These are phyloP conservation scores for Isabelozyma pseudorhagii DNA, from an alignment of 805 yeast genomes.

Conservation along the genomic window DNA sequence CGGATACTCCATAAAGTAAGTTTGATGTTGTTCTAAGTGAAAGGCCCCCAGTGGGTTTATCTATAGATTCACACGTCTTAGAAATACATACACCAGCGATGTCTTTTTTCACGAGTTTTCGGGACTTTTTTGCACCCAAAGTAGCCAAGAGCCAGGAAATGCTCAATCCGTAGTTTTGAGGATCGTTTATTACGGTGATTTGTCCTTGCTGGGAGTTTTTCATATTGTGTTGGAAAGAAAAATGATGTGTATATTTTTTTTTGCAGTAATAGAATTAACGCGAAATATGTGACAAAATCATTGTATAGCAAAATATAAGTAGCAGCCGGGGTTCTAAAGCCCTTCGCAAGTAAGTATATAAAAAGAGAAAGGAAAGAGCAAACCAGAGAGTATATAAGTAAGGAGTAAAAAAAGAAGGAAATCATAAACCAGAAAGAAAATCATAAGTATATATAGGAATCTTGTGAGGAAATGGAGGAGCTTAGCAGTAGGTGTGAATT, in stretches of 20 bases:
- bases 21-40: constrained; percentile 36
- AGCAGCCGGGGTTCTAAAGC: too few species aligned
- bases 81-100: constrained; percentile 41
- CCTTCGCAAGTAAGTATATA: too few species aligned
- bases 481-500: background rate
- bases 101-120: constrained; percentile 25
- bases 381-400: background rate
- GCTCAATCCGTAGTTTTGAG: constrained; percentile 8
- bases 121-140: constrained; percentile 31
- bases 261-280: background rate
- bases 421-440: background rate
- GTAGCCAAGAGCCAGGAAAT: constrained; percentile 41
- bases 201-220: background rate
- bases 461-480: too few species aligned
- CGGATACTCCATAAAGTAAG: constrained; percentile 46
- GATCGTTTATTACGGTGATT: background rate
- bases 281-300: background rate
- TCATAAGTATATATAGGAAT: background rate
- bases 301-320: background rate
- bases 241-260: background rate
- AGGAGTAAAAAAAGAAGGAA: background rate
- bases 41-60: constrained; percentile 10
- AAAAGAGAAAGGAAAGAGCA: background rate
- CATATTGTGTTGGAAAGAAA: background rate
- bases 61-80: constrained; percentile 31